These are phyloP conservation scores for Leccinellum rugosiceps DNA, from an alignment of 768 basidiomycete species.

Conservation along the genomic window DNA sequence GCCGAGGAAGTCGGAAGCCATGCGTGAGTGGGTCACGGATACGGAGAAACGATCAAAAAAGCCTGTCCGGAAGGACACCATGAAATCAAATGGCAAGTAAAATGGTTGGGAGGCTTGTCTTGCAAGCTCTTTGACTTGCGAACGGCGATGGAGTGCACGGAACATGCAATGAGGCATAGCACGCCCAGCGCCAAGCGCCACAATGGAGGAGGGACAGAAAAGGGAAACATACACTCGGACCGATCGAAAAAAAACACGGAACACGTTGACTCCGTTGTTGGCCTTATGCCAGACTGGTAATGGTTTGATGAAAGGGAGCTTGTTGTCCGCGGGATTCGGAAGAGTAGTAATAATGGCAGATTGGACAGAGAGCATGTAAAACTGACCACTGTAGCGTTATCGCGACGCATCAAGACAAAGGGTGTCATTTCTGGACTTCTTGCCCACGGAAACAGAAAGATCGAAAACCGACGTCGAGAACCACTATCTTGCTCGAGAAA, in stretches of 20 bases:
- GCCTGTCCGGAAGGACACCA: not conserved
- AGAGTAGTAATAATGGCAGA: not conserved
- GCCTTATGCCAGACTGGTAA: not conserved
- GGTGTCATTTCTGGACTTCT: not conserved
- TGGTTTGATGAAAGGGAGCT: not conserved
- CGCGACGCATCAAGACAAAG: not conserved
- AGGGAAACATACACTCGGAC: not conserved
- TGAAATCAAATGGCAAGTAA: not conserved
- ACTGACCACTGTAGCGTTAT: not conserved
- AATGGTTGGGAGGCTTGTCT: not conserved
- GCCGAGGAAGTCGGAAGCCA: not conserved
- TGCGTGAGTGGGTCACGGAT: not conserved
- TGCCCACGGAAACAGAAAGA: not conserved
- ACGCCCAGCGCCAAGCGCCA: not conserved
- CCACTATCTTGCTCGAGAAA: not conserved
- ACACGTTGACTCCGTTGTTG: not conserved
- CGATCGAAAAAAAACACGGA: not conserved
- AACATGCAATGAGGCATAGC: not conserved
- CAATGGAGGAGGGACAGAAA: not conserved
- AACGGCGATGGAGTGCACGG: not conserved
- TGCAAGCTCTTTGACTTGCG: not conserved
- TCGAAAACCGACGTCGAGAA: not conserved
- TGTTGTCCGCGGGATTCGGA: not conserved
- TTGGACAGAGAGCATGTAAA: not conserved
- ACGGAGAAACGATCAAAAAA: not conserved